Base-by-base conservation (phyloP, 805 yeast genomes). In the Maudiozyma barnettii region DNA sequence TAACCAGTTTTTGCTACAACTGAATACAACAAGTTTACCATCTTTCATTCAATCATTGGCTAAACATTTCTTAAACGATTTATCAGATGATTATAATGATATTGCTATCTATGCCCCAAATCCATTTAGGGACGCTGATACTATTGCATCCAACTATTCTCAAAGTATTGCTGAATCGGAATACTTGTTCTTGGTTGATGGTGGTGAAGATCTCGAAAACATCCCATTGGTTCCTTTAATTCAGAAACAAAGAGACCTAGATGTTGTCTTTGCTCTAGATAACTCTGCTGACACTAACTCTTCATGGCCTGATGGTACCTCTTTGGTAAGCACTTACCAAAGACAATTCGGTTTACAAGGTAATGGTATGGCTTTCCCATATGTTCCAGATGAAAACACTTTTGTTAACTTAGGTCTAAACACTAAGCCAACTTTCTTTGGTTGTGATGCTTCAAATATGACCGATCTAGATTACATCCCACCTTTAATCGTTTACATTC, bases 401-500 rank as follows among this genome's bases (percentile, higher is more conserved):
- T 83, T 86, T 63, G 58, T 77, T 22, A 73, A 74, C 49, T 56
- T 68, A 52, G 83, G 83, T 49, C 70, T 86, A 52, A 81, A 86
- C 14, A 70, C 81, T 9, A 74, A 67, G 50, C 95, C 95, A 44
- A 73, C 83, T 0, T 87, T 88, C 68, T 88, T 88, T 61, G 96
- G 96, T 31, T 87, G 96, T 65, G 75, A 84, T 59, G 73, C 85
- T 4, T 54, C 65, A 1, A 83, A 84, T 58, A 67, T 82, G 59
- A 79, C 89, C 7, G 67, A 64, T 14, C 69, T 82, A 50, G 60
- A 71, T 40, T 68, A 72, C 23, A 69, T 72, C 38, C 89, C 90
- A 23, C 95, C 95, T 2, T 70, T 87, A 48, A 73, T 88, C 38
- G 78, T 88, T n/a, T 86, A 84, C 58, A 72, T 78, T 47, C 90